These are phyloP conservation scores for Eimeria zaria DNA, from an alignment of 169 alveolate genomes.

Conservation along the genomic window DNA sequence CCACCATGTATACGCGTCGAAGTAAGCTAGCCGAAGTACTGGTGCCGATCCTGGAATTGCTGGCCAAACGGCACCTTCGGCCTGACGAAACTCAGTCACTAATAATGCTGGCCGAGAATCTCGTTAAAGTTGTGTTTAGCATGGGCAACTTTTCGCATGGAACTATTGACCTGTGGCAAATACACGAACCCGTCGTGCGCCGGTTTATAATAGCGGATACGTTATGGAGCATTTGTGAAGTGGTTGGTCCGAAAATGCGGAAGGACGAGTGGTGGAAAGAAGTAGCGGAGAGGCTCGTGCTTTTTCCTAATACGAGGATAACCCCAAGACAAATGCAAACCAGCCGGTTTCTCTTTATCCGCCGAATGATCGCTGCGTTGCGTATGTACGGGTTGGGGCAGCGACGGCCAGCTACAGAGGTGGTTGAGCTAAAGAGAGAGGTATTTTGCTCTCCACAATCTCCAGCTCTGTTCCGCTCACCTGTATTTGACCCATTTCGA, in stretches of 20 bases:
- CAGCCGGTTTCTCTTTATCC: background rate
- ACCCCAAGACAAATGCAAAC: background rate
- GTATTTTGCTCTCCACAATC: background rate
- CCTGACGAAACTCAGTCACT: background rate
- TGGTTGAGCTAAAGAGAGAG: background rate
- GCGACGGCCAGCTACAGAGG: background rate
- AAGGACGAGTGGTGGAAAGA: background rate
- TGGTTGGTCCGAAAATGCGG: slow-evolving; percentile 24
- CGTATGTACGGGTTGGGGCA: background rate
- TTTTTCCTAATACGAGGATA: background rate
- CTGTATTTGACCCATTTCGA: background rate
- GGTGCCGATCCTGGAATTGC: background rate
- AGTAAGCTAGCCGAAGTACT: background rate
- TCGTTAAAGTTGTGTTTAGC: background rate
- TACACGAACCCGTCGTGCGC: background rate
- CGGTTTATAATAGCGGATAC: background rate
- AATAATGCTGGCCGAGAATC: background rate
- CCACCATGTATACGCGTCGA: background rate
- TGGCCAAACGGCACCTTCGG: background rate
- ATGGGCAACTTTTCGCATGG: background rate
- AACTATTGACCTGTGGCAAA: background rate
- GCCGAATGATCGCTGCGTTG: background rate
- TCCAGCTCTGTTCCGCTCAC: background rate
- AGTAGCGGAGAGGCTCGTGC: background rate
- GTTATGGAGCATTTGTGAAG: slow-evolving; percentile 20